A percentile compares a stretch with the other conserved stretches of the same genome.
phyloP scores from a whole-genome alignment of 306 rosid species.

The Cucurbita ficifolia region DNA sequence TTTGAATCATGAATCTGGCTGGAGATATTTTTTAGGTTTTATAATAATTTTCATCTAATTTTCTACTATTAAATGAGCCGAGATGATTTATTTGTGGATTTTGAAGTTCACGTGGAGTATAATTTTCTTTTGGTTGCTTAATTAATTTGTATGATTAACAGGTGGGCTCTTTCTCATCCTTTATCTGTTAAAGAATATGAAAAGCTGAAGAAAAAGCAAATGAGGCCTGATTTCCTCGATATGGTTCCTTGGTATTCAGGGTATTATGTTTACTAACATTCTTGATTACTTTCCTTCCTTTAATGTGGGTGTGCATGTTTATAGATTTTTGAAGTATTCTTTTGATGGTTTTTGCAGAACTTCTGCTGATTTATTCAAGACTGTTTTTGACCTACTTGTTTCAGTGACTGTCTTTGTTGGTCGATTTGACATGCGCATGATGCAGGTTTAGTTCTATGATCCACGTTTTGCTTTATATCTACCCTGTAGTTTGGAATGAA shows the following conservation, averaged over 20 bases:
- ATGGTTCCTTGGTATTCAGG: conserved; percentile 99
- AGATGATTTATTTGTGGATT: conserved; percentile 5
- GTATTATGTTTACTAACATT: conserved; percentile 20
- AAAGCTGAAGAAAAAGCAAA: conserved; percentile 68
- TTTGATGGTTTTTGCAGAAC: conserved; percentile 52
- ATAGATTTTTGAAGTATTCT: conserved; percentile 10
- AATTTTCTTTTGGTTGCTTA: neutral
- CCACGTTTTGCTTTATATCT: neutral
- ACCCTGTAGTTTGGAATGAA: neutral
- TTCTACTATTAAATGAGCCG: neutral
- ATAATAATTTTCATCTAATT: neutral
- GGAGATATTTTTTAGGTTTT: neutral
- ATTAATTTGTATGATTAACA: conserved; percentile 21
- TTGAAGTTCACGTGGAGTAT: neutral
- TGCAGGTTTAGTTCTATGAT: conserved; percentile 58
- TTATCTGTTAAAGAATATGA: conserved; percentile 67
- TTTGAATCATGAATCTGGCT: neutral
- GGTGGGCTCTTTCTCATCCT: conserved; percentile 98
- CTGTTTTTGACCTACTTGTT: conserved; percentile 89
- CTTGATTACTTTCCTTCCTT: conserved; percentile 3
- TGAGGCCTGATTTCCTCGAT: conserved; percentile 87
- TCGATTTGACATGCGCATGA: conserved; percentile 99
- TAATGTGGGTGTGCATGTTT: neutral
- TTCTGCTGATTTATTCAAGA: conserved; percentile 97
- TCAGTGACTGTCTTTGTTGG: conserved; percentile 96